phyloP scores from a whole-genome alignment of 495 filamentous ascomycete genomes.

The Tuber microsphaerosporum region DNA sequence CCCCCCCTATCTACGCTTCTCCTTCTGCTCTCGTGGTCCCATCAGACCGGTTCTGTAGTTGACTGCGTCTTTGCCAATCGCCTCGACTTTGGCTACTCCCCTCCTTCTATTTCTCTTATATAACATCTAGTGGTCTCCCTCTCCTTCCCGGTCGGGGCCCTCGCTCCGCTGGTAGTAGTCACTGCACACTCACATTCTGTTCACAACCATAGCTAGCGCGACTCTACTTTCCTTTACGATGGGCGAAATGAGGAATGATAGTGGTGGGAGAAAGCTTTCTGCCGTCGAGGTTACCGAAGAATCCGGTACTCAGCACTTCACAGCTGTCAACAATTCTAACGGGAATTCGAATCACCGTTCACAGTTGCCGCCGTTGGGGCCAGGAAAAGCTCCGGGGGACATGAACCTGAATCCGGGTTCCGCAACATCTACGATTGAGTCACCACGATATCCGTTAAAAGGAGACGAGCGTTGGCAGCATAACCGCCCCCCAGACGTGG shows the following conservation, averaged over 20 bases:
- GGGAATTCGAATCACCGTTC: conserved; percentile 24
- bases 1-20: not conserved
- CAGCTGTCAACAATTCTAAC: conserved; percentile 34
- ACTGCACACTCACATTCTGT: not conserved
- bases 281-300: conserved; percentile 27
- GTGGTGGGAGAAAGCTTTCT: conserved; percentile 19
- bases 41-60: not conserved
- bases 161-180: conserved; percentile 12
- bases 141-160: conserved; percentile 2
- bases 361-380: conserved; percentile 22
- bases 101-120: not conserved
- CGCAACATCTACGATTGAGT: conserved; percentile 25
- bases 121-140: not conserved
- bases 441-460: conserved; percentile 8
- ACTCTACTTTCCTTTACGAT: conserved; percentile 26
- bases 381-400: conserved; percentile 12
- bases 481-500: conserved; percentile 21
- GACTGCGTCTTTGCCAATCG: not conserved
- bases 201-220: conserved; percentile 19
- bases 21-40: not conserved
- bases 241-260: conserved; percentile 31
- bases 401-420: conserved; percentile 1
- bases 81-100: not conserved
- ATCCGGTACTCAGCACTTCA: conserved; percentile 31
- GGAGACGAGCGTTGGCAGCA: conserved; percentile 31